phyloP scores from a whole-genome alignment of 805 yeast genomes.

The Torulaspora franciscae region DNA sequence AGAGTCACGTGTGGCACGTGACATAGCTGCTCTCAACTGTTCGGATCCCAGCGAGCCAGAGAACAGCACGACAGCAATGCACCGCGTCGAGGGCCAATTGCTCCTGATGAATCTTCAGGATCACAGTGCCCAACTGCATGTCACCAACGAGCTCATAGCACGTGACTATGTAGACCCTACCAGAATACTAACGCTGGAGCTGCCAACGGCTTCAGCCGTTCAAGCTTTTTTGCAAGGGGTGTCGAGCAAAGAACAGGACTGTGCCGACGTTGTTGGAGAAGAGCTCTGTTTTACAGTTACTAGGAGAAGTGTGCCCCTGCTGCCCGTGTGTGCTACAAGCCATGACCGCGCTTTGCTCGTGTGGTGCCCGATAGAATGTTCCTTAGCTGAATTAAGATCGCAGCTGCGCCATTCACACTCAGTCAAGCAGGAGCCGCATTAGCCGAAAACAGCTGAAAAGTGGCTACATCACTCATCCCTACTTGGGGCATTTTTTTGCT shows the following conservation, averaged over 20 bases:
- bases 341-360: conserved; percentile 1
- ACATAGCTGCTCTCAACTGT: conserved; percentile 2
- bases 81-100: conserved; percentile 12
- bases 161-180: conserved; percentile 17
- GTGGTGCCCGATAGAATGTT: conserved; percentile 28
- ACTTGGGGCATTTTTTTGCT: not conserved
- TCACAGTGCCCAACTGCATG: conserved; percentile 6
- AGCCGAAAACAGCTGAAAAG: not conserved
- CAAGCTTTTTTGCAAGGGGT: conserved; percentile 12
- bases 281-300: conserved; percentile 7
- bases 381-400: conserved; percentile 20
- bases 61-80: not conserved
- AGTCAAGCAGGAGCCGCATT: not conserved
- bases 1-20: not conserved
- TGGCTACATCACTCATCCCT: not conserved
- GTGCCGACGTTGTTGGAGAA: conserved; percentile 2
- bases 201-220: conserved; percentile 15
- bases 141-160: conserved; percentile 14
- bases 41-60: not conserved
- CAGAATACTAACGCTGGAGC: conserved; percentile 16
- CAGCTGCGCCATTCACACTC: conserved; percentile 6
- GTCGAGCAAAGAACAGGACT: not conserved
- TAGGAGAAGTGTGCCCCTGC: conserved; percentile 3
- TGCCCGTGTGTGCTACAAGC: not conserved
- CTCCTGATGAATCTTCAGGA: conserved; percentile 3